These are phyloP conservation scores for Silene latifolia DNA, from an alignment of 148 eudicot genomes.

Conservation along the genomic window DNA sequence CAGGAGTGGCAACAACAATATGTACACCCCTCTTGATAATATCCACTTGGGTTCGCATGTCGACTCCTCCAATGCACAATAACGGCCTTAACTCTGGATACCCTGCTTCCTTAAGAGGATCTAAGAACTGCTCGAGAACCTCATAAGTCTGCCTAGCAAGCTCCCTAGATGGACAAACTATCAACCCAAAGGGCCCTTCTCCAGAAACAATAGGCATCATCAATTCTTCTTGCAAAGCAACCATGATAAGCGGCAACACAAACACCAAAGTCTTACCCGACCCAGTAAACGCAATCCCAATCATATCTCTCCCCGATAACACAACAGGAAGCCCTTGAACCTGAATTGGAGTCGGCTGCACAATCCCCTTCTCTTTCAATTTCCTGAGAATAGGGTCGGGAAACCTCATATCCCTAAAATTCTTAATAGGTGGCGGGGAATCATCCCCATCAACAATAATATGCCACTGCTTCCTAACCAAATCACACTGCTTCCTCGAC, in stretches of 20 bases:
- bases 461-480: conserved; percentile 72
- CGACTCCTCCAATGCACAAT: conserved; percentile 90
- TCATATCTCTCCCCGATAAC: conserved; percentile 83
- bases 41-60: conserved; percentile 73
- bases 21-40: conserved; percentile 78
- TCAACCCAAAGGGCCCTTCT: conserved; percentile 85
- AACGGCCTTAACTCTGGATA: conserved; percentile 74
- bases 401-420: conserved; percentile 74
- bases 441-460: conserved; percentile 85
- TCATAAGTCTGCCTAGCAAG: conserved; percentile 85
- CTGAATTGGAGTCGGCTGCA: conserved; percentile 82
- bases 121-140: conserved; percentile 65
- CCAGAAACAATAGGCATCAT: conserved; percentile 81
- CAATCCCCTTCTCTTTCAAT: conserved; percentile 60
- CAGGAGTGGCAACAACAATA: conserved; percentile 97
- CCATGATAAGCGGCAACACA: conserved; percentile 78
- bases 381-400: conserved; percentile 60
- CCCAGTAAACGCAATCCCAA: conserved; percentile 87
- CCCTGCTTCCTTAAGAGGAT: conserved; percentile 48
- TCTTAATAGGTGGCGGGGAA: conserved; percentile 82
- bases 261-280: conserved; percentile 86
- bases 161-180: conserved; percentile 87
- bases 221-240: conserved; percentile 77
- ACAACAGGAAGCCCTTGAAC: conserved; percentile 84
- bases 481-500: conserved; percentile 51